phyloP scores from a whole-genome alignment of 2,329 filamentous ascomycete genomes.

The Curvularia hawaiiensis region DNA sequence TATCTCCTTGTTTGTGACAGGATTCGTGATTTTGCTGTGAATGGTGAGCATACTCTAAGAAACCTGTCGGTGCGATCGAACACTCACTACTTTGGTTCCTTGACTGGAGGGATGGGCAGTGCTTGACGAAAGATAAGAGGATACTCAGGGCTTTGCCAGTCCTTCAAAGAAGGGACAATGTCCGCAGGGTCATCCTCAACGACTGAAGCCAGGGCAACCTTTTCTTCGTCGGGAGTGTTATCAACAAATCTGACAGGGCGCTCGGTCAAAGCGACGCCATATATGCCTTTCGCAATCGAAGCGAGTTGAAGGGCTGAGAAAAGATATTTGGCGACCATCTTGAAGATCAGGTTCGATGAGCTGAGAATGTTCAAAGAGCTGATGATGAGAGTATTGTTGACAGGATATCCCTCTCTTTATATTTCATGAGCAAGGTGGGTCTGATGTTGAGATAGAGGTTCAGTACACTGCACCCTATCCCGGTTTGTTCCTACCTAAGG shows the following conservation, averaged over 20 bases:
- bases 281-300: neutral
- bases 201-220: neutral
- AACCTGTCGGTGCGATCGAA: constrained; percentile 11
- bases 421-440: neutral
- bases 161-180: neutral
- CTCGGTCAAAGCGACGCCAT: neutral
- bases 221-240: neutral
- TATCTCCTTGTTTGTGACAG: constrained; percentile 45
- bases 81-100: neutral
- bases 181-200: neutral
- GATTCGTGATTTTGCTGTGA: neutral
- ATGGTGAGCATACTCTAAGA: neutral
- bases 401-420: neutral
- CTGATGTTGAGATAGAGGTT: neutral
- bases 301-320: neutral
- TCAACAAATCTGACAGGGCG: neutral
- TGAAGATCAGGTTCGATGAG: neutral
- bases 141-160: neutral
- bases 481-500: neutral
- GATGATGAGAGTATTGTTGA: neutral
- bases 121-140: neutral
- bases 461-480: neutral
- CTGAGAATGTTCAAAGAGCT: neutral
- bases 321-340: neutral
- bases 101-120: neutral